These are phyloP conservation scores for Diaporthe longicolla DNA, from an alignment of 2,329 filamentous ascomycete genomes.

Conservation along the genomic window DNA sequence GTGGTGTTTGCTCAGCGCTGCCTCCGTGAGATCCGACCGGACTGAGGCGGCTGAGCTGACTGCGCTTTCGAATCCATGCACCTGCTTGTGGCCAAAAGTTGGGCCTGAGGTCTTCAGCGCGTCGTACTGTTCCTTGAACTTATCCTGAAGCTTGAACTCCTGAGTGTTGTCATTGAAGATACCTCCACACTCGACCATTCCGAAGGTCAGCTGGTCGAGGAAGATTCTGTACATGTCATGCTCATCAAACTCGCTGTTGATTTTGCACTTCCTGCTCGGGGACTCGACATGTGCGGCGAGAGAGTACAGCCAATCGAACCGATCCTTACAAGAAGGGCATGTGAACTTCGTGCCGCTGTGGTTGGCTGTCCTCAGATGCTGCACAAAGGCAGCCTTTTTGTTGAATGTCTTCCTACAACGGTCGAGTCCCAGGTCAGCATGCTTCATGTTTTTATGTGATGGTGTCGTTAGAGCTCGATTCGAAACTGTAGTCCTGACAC, in stretches of 20 bases:
- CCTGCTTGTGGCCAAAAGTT: constrained; percentile 33
- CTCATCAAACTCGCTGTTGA: constrained; percentile 52
- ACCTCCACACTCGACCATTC: constrained; percentile 54
- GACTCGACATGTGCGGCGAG: constrained; percentile 66
- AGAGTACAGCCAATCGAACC: constrained; percentile 58
- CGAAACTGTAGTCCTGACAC: background rate
- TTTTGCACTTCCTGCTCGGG: constrained; percentile 56
- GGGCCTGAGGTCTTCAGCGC: constrained; percentile 40
- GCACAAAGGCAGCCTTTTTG: constrained; percentile 49
- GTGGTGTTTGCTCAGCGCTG: constrained; percentile 6
- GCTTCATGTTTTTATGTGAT: background rate
- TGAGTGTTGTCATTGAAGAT: constrained; percentile 52
- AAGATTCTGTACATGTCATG: constrained; percentile 56
- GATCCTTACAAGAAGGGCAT: constrained; percentile 62
- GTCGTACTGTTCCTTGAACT: constrained; percentile 45
- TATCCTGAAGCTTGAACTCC: constrained; percentile 49
- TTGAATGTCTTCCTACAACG: constrained; percentile 58
- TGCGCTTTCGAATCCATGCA: background rate
- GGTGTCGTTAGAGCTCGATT: background rate
- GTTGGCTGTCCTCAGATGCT: constrained; percentile 60
- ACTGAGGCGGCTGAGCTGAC: background rate
- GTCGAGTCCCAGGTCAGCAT: constrained; percentile 39
- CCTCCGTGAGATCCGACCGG: constrained; percentile 18
- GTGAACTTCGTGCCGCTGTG: constrained; percentile 55
- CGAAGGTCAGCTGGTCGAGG: constrained; percentile 57